Conservation (phyloP, 2,329 filamentous ascomycete species). For the Gyromitra esculenta region DNA sequence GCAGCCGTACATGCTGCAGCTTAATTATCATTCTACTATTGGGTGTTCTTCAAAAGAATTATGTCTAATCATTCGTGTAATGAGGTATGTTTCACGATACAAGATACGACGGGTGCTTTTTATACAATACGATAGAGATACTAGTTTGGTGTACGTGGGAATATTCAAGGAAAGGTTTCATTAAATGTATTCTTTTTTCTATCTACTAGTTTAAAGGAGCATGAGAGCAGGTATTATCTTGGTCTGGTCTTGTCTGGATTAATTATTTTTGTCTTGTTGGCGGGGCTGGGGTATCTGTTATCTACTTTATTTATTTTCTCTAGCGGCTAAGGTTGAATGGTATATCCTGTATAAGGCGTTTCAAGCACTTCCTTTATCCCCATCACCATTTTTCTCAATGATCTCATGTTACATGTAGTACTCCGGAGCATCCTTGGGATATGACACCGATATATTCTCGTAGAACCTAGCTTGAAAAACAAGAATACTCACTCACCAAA, state of each 20-base stretch:
- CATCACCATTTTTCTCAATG: not conserved
- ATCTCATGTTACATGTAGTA: not conserved
- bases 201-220: conserved; percentile 35
- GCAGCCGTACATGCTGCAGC: conserved; percentile 20
- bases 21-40: conserved; percentile 31
- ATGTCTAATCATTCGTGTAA: conserved; percentile 28
- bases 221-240: conserved; percentile 36
- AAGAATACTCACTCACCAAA: not conserved
- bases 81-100: conserved; percentile 42
- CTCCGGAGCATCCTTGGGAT: not conserved
- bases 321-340: conserved; percentile 25
- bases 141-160: conserved; percentile 19
- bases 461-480: not conserved
- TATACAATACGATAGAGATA: conserved; percentile 44
- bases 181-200: conserved; percentile 28
- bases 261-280: conserved; percentile 29
- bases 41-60: conserved; percentile 4
- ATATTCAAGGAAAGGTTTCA: conserved; percentile 24
- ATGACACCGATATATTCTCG: not conserved
- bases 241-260: conserved; percentile 35
- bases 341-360: conserved; percentile 43
- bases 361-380: conserved; percentile 11
- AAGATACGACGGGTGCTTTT: conserved; percentile 33
- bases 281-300: conserved; percentile 25
- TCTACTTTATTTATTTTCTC: conserved; percentile 20